These are phyloP conservation scores for Mangifera indica DNA, from an alignment of 345 rosid species.

Conservation along the genomic window DNA sequence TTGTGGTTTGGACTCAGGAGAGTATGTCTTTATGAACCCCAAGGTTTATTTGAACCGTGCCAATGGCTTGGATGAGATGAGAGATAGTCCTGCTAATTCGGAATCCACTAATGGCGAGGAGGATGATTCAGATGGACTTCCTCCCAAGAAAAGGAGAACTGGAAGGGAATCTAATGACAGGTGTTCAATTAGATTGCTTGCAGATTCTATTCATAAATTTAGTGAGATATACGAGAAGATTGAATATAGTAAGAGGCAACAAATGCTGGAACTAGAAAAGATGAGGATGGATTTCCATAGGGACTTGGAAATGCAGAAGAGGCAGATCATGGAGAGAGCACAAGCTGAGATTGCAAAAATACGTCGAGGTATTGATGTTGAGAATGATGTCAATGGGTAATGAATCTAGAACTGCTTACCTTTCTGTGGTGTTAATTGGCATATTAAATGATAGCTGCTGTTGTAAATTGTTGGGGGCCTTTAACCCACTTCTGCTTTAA, in stretches of 20 bases:
- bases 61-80: constrained; percentile 82
- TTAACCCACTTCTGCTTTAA: constrained; percentile 2
- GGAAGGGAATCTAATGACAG: constrained; percentile 57
- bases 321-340: constrained; percentile 80
- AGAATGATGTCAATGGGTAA: constrained; percentile 53
- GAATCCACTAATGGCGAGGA: constrained; percentile 53
- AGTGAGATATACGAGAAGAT: constrained; percentile 88
- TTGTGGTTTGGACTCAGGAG: constrained; percentile 90
- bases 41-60: constrained; percentile 61
- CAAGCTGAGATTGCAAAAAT: constrained; percentile 80
- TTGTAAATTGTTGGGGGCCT: constrained; percentile 28
- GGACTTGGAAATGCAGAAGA: constrained; percentile 88
- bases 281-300: constrained; percentile 89
- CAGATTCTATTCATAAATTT: constrained; percentile 79
- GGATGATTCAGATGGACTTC: constrained; percentile 73
- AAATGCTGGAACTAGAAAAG: constrained; percentile 87
- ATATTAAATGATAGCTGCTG: constrained; percentile 25
- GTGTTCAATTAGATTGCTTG: constrained; percentile 67
- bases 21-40: constrained; percentile 72
- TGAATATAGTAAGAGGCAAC: constrained; percentile 76
- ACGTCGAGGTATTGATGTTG: constrained; percentile 46
- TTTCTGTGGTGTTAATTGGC: constrained; percentile 13
- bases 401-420: constrained; percentile 4
- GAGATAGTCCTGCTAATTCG: constrained; percentile 84
- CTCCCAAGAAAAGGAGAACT: constrained; percentile 60